These are phyloP conservation scores for Tulasnella calospora DNA, from an alignment of 768 basidiomycete genomes.

Conservation along the genomic window DNA sequence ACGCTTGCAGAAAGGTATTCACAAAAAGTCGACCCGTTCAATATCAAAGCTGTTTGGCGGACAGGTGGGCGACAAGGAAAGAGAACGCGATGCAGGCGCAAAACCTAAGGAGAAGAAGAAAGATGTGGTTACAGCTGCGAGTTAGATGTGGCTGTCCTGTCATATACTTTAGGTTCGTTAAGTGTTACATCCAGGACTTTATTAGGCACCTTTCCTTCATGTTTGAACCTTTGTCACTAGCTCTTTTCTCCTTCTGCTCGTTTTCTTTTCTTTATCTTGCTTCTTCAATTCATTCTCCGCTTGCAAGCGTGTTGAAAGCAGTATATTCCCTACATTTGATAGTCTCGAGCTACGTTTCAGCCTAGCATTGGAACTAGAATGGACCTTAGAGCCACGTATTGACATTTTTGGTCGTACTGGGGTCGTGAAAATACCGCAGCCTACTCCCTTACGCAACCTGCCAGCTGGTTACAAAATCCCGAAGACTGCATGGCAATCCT, in stretches of 20 bases:
- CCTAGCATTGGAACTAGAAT: neutral
- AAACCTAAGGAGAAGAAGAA: conserved; percentile 22
- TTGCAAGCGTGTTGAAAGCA: conserved; percentile 3
- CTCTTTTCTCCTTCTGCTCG: neutral
- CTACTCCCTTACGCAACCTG: neutral
- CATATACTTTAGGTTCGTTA: neutral
- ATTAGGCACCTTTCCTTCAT: neutral
- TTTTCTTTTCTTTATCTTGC: neutral
- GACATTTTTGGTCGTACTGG: neutral
- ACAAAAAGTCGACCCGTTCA: conserved; percentile 17
- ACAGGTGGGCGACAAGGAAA: conserved; percentile 15
- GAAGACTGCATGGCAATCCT: conserved; percentile 1
- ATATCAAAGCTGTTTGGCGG: conserved; percentile 13
- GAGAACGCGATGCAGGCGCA: neutral
- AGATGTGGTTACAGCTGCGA: neutral
- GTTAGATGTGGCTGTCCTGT: neutral
- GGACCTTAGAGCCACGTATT: neutral
- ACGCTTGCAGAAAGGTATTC: neutral
- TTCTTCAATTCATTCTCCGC: neutral
- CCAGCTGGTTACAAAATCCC: neutral
- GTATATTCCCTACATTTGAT: neutral
- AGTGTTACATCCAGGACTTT: neutral
- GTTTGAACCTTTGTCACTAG: neutral
- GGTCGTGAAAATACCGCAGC: conserved; percentile 4
- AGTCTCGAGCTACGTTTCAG: neutral